A percentile compares a stretch with the other conserved stretches of the same genome.
Evolutionary conservation across 106 monocot genomes (phyloP).

Genomic region (Allium cepa): DNA sequence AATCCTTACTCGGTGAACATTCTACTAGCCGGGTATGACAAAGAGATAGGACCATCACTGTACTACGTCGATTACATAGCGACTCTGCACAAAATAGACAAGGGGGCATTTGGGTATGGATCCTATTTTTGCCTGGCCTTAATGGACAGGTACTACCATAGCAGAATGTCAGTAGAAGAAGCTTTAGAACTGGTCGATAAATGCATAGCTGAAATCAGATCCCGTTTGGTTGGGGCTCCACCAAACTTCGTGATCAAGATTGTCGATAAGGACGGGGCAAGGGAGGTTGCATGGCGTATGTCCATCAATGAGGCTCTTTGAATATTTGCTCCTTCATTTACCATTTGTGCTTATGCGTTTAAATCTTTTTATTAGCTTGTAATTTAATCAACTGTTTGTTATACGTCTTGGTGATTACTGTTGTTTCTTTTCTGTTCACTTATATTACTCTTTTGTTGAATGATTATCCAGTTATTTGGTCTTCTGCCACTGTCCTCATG

Average conservation of each 20-base stretch:
- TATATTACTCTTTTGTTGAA: too few relatives aligned
- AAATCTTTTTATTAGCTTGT: too few relatives aligned
- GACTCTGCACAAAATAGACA: constrained; percentile 88
- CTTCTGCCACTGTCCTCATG: too few relatives aligned
- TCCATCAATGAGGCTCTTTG: constrained; percentile 36
- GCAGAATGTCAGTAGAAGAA: constrained; percentile 69
- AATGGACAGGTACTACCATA: constrained; percentile 78
- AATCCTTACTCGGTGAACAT: constrained; percentile 76
- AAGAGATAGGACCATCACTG: constrained; percentile 71
- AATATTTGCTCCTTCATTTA: neutral
- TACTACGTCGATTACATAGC: constrained; percentile 94
- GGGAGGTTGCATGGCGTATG: constrained; percentile 84
- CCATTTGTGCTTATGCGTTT: too few relatives aligned
- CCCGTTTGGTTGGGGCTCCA: constrained; percentile 66
- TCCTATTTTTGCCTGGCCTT: constrained; percentile 65
- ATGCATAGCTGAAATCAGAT: constrained; percentile 70
- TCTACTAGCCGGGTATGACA: constrained; percentile 81
- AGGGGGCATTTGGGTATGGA: constrained; percentile 87
- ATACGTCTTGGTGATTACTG: too few relatives aligned
- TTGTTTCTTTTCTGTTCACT: too few relatives aligned
- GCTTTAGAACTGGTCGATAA: constrained; percentile 74
- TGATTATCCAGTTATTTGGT: too few relatives aligned
- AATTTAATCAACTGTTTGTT: too few relatives aligned
- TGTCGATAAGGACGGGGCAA: constrained; percentile 83
- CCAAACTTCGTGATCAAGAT: constrained; percentile 94